These are phyloP conservation scores for Carex pumila DNA, from an alignment of 176 grass and related monocot genomes.

Conservation along the genomic window DNA sequence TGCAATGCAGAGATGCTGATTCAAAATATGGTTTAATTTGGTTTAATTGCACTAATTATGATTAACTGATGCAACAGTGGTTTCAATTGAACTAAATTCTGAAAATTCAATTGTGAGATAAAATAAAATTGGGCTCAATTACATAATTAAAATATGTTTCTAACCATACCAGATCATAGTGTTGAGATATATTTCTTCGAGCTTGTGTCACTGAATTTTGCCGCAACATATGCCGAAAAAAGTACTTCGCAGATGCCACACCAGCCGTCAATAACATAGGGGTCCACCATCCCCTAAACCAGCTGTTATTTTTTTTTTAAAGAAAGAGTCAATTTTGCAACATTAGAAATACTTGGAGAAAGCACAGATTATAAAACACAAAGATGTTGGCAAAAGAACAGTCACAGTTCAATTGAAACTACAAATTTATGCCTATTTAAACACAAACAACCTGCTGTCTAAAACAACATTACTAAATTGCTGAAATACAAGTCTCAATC, in stretches of 20 bases:
- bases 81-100: neutral
- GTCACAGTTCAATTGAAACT: neutral
- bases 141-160: neutral
- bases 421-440: neutral
- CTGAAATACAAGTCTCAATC: neutral
- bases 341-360: neutral
- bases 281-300: constrained; percentile 80
- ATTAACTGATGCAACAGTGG: neutral
- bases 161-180: constrained; percentile 74
- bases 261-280: constrained; percentile 70
- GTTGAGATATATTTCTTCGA: constrained; percentile 73
- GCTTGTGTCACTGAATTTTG: constrained; percentile 73
- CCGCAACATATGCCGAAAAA: constrained; percentile 57
- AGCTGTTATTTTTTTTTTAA: neutral
- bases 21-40: neutral
- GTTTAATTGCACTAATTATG: neutral
- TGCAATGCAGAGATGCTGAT: neutral
- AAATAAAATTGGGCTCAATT: neutral
- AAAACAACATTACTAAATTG: neutral
- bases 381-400: neutral
- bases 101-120: neutral
- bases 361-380: neutral
- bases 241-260: constrained; percentile 68
- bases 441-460: neutral
- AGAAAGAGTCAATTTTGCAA: neutral